These are phyloP conservation scores for Silene coronaria DNA, from an alignment of 179 eudicot genomes.

Conservation along the genomic window DNA sequence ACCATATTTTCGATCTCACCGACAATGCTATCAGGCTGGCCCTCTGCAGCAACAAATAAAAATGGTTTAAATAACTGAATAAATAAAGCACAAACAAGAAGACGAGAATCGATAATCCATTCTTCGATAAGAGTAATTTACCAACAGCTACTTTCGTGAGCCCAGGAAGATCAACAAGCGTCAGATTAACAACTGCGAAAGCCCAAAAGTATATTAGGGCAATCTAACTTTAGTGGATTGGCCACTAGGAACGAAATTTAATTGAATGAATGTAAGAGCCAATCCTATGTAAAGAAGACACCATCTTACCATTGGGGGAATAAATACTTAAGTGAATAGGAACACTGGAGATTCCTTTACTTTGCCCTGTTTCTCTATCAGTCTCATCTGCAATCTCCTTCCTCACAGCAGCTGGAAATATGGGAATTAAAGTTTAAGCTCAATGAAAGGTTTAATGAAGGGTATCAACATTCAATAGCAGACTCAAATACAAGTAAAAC, in stretches of 20 bases:
- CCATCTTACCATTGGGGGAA: conserved; percentile 77
- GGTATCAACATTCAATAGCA: background rate
- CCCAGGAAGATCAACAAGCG: conserved; percentile 97
- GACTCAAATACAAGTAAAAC: background rate
- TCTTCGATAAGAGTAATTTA: conserved; percentile 31
- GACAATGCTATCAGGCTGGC: conserved; percentile 77
- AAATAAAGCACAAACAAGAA: background rate
- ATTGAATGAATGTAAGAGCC: background rate
- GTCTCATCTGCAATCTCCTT: conserved; percentile 97
- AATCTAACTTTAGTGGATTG: background rate
- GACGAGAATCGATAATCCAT: background rate
- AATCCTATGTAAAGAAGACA: background rate
- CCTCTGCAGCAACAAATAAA: conserved; percentile 46
- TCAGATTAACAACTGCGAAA: conserved; percentile 87
- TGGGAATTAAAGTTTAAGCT: conserved; percentile 17
- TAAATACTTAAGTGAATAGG: conserved; percentile 94
- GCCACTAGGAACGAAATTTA: background rate
- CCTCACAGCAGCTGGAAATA: conserved; percentile 77
- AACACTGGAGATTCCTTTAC: conserved; percentile 75
- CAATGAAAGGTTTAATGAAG: background rate
- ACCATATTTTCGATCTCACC: conserved; percentile 93
- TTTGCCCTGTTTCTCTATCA: conserved; percentile 93
- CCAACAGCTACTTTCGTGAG: conserved; percentile 98
- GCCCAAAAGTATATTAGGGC: conserved; percentile 5
- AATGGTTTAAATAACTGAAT: background rate